Evolutionary conservation across 1,284 basidiomycete species (phyloP), one percentile per base, ranked within the genome.

Genomic region (Puccinia horiana): DNA sequence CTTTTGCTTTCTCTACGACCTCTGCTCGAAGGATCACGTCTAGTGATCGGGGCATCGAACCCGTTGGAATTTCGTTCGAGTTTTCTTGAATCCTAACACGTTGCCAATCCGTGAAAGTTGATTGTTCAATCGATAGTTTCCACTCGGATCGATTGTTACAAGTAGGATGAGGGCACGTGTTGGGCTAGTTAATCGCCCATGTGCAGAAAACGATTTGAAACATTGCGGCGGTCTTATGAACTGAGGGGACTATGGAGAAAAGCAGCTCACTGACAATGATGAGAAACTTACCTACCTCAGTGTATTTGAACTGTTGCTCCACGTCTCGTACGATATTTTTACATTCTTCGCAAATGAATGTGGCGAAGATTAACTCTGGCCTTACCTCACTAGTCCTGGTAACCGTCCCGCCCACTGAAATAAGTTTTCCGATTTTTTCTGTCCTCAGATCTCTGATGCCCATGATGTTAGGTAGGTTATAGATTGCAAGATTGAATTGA

Each of bases 221-320:
- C 11, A 32, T 47, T 42, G 42, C 23, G 14, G 23, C 37, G 49
- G 12, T 26, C 20, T n/a, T n/a, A n/a, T 52, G 70, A 52, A 47
- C 29, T 52, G 47, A 52, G 16, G 63, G 40, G 16, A 16, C 9
- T 20, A 72, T 72, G 18, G 29, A 37, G 47, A 54, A 8, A 11
- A 44, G 49, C 26, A 52, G 40, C 9, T 23, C 6, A n/a, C 29
- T 20, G 40, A 4, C 16, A 52, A 70, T 16, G 40, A 29, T 40
- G 63, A 69, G 49, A 49, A n/a, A 47, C n/a, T 69, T 67, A 84
- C 87, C 76, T 81, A 94, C 94, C 89, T 99, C 97, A 32, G 97
- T 99, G 87, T 98, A 99, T 87, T 98, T 98, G 91, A 99, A 99
- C 87, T 99, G 97, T 87, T 99, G 97, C 87, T 99, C 97, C 76